Conservation (phyloP, 1,284 basidiomycete genomes). For the Volvariella volvacea region DNA sequence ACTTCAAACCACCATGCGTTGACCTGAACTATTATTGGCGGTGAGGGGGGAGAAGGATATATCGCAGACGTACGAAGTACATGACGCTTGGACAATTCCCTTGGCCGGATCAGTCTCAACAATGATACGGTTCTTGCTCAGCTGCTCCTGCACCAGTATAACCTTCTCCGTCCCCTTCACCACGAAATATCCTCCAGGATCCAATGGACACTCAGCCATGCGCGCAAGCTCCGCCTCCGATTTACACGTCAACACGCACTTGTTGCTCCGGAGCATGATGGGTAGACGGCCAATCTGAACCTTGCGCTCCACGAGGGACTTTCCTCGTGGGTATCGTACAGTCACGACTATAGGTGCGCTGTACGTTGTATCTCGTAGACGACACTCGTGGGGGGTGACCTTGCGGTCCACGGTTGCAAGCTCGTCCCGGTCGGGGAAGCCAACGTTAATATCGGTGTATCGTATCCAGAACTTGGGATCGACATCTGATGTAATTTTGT, state of each 20-base stretch:
- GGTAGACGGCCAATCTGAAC: conserved; percentile 91
- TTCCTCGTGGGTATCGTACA: conserved; percentile 93
- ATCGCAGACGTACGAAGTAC: conserved; percentile 75
- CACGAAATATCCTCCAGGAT: conserved; percentile 98
- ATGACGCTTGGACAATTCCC: conserved; percentile 91
- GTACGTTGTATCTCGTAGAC: conserved; percentile 94
- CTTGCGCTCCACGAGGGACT: conserved; percentile 82
- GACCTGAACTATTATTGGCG: conserved; percentile 46
- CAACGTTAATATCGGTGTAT: conserved; percentile 93
- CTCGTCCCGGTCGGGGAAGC: conserved; percentile 87
- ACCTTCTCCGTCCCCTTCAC: conserved; percentile 99
- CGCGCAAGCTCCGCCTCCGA: conserved; percentile 79
- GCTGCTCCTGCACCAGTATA: conserved; percentile 97
- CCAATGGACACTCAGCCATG: conserved; percentile 96
- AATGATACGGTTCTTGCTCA: conserved; percentile 99
- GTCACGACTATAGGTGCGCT: conserved; percentile 92
- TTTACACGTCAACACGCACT: conserved; percentile 82
- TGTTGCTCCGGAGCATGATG: conserved; percentile 95
- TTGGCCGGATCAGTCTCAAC: conserved; percentile 93
- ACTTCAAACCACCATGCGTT: conserved; percentile 95
- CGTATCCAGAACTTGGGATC: conserved; percentile 97
- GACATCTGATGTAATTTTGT: conserved; percentile 92
- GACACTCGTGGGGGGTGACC: conserved; percentile 97
- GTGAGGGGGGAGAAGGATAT: conserved; percentile 4
- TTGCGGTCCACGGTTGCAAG: conserved; percentile 73